Base-by-base conservation (phyloP, 495 filamentous ascomycete genomes). In the Annulohypoxylon maeteangense region DNA sequence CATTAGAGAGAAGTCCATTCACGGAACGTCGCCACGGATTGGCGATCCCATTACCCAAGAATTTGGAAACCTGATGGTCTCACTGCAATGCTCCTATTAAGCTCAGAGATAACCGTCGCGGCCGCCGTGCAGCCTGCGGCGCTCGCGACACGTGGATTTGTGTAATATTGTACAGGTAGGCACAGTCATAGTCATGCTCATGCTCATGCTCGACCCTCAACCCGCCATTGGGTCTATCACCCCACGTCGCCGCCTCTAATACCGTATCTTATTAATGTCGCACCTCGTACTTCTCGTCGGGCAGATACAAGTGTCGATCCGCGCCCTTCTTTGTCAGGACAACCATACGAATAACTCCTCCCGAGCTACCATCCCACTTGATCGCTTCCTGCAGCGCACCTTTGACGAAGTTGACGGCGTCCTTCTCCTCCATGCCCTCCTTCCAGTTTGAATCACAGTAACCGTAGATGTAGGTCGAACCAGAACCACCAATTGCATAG, bases 391-490 rank as follows among this genome's bases (percentile, higher is more conserved):
- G 85, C 78, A 99, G 81, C 10, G 95, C 88, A 42, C 88, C 90
- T 79, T 96, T 97, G 73, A 99, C 96, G 71, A 98, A 99, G 27
- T 89, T 80, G 62, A 99, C 87, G n/a, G 95, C 96, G 66, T 97
- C 93, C 44, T 87, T 85, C 86, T 99, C 95, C 23, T 91, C 91
- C 94, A 99, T 98, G 72, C 89, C 88, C 78, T 98, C 96, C 76
- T 87, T 90, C 95, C 95, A 99, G 86, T 99, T 87, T 55, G 94
- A 90, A 80, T 99, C 94, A 78, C 95, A 98, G 84, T 94, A 98
- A 70, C 95, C 95, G 84, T 97, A 98, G 81, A 99, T 99, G 84
- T 98, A 99, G 54, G 95, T 98, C 74, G 95, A 98, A 12, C 95
- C 95, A 7, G 94, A 98, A 56, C 95, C 95, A 71, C 96, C 95